Conservation (phyloP, 2,329 filamentous ascomycete species). For the Coniochaeta ligniaria region DNA sequence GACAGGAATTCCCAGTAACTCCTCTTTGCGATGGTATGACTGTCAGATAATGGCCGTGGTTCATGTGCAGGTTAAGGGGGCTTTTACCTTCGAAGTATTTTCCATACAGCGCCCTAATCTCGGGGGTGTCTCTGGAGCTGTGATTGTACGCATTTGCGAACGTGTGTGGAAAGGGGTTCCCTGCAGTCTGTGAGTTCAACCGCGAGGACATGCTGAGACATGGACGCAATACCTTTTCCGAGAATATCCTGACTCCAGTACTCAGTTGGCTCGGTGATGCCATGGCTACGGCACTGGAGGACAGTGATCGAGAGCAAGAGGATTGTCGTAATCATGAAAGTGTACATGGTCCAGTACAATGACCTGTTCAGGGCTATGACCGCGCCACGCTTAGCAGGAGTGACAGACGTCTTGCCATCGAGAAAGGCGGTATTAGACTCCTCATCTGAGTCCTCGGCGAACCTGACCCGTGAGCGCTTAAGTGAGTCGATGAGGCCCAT, state of each 20-base stretch:
- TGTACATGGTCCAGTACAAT: neutral
- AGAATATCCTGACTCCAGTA: neutral
- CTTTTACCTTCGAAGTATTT: neutral
- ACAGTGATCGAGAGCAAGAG: neutral
- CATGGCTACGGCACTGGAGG: neutral
- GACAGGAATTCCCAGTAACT: neutral
- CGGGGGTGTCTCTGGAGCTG: neutral
- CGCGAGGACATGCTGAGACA: neutral
- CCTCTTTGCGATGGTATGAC: neutral
- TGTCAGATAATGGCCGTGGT: neutral
- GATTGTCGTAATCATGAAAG: neutral
- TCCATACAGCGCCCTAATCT: neutral
- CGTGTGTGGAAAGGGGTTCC: neutral
- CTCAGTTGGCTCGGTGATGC: neutral
- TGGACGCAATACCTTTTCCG: neutral
- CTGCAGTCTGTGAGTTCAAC: neutral
- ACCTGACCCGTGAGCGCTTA: neutral
- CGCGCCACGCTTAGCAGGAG: neutral
- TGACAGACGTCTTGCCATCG: neutral
- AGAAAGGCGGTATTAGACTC: neutral
- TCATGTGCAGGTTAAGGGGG: neutral
- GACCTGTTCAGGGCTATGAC: neutral
- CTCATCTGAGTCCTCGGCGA: neutral
- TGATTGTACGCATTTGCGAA: neutral
- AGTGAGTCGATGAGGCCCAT: neutral